Percentiles rank a stretch among this genome's conserved stretches.
These are phyloP conservation scores for Ophiostoma populinum DNA, from an alignment of 2,329 filamentous ascomycete species.

Conservation along the genomic window DNA sequence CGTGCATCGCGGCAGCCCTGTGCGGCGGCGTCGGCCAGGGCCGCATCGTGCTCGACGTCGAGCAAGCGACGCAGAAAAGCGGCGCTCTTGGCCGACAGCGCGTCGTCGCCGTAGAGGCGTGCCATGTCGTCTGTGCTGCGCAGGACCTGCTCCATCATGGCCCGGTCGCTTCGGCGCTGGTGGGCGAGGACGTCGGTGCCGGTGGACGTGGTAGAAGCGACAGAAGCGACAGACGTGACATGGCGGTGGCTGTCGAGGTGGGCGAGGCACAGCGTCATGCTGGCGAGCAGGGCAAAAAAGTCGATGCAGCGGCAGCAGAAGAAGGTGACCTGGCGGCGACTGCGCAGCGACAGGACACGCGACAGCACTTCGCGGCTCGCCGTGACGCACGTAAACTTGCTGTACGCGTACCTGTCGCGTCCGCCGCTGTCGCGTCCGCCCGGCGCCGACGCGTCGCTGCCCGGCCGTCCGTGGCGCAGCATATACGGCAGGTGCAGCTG, in stretches of 20 bases:
- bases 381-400: slow-evolving; percentile 22
- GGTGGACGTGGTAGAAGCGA: too few relatives aligned
- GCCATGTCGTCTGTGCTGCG: slow-evolving; percentile 17
- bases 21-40: neutral
- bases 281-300: slow-evolving; percentile 24
- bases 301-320: slow-evolving; percentile 25
- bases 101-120: slow-evolving; percentile 11
- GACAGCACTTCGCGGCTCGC: slow-evolving; percentile 25
- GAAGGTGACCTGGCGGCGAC: slow-evolving; percentile 13
- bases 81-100: slow-evolving; percentile 16
- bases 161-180: slow-evolving; percentile 24
- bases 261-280: slow-evolving; percentile 22
- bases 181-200: slow-evolving; percentile 18
- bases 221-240: too few relatives aligned
- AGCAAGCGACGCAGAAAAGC: slow-evolving; percentile 21
- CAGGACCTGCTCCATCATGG: slow-evolving; percentile 21
- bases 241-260: slow-evolving; percentile 19
- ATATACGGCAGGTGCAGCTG: slow-evolving; percentile 30
- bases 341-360: slow-evolving; percentile 22
- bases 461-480: slow-evolving; percentile 17
- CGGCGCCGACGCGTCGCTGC: neutral
- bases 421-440: neutral
- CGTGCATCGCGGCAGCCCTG: neutral
- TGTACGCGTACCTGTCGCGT: slow-evolving; percentile 18
- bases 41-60: slow-evolving; percentile 17